Base-by-base conservation (phyloP, 345 rosid species). In the Eucalyptus rudis region DNA sequence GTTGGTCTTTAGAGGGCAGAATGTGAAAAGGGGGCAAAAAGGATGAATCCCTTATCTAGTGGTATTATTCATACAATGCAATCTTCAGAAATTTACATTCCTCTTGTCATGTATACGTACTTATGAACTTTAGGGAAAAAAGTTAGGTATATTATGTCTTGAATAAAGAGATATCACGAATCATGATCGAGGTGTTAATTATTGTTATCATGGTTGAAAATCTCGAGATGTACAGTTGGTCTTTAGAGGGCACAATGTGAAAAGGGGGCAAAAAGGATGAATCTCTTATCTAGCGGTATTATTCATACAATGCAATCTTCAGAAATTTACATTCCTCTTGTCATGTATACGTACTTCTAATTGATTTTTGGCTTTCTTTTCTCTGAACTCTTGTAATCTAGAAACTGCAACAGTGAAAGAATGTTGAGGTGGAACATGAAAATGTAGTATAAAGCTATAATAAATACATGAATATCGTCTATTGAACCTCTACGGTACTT, bases 91-190 rank as follows among this genome's bases (percentile, higher is more conserved):
- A 19, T 71, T 36, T 71, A 71, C 45, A 17, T 5, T 36, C 14
- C 81, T 36, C 81, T 4, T 66, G 79, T 66, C 16, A 36, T 36
- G 47, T 36, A 76, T 36, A 76, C 14, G 47, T 36, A 40, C 27
- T 40, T 76, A 93, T 36, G 92, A 93, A 49, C 94, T 94, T 22
- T 94, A 92, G 88, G 52, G 40, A 51, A 29, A 44, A 16, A 29
- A 40, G 20, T 47, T 68, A 40, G 20, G 3, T 71, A 71, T 17
- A 33, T 16, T 17, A 71, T 71, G 6, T 22, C 25, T 40, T 29
- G 19, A 49, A 86, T 25, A 86, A 17, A 31, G 27, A 15, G 40
- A 86, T 24, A 49, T 31, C 8, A 11, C 3, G 4, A 86, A 22
- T 86, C 22, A 76, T 1, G 83, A 10, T 76, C 47, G 2, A 36